These are phyloP conservation scores for Catharanthus roseus DNA, from an alignment of 257 asterid species.

Conservation along the genomic window DNA sequence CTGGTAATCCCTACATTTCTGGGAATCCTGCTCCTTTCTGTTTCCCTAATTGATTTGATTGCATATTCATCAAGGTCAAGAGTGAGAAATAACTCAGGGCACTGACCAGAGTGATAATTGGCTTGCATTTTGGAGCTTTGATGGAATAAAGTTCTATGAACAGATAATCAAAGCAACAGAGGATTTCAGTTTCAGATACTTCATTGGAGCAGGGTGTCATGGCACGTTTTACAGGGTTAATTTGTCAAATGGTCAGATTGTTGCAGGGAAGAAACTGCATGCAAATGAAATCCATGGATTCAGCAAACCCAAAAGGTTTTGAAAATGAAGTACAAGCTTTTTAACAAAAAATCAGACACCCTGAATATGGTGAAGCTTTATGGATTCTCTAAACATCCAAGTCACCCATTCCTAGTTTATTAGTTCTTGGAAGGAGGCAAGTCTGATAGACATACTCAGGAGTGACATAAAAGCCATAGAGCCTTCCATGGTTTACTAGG, in stretches of 20 bases:
- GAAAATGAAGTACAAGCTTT: constrained; percentile 21
- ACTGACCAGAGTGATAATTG: constrained; percentile 1
- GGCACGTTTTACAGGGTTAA: constrained; percentile 28
- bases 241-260: constrained; percentile 21
- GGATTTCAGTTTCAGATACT: constrained; percentile 16
- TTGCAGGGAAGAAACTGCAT: constrained; percentile 29
- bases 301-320: constrained; percentile 8
- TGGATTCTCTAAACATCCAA: constrained; percentile 31
- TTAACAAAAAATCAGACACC: constrained; percentile 29
- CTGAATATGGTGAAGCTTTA: constrained; percentile 27
- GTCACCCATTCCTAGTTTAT: constrained; percentile 27
- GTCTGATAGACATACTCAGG: constrained; percentile 14
- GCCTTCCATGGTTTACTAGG: constrained; percentile 13
- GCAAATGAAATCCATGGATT: constrained; percentile 4
- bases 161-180: constrained; percentile 25
- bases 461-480: constrained; percentile 15
- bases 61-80: neutral
- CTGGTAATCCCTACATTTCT: constrained; percentile 6
- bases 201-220: constrained; percentile 28
- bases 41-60: constrained; percentile 6
- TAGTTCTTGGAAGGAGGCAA: constrained; percentile 35
- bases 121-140: constrained; percentile 17
- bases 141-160: constrained; percentile 28
- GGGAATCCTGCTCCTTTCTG: constrained; percentile 14
- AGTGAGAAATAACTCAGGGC: neutral